A percentile compares a stretch with the other conserved stretches of the same genome.
Conservation (phyloP, 495 filamentous ascomycete species). For the Chaetomium fimeti region DNA sequence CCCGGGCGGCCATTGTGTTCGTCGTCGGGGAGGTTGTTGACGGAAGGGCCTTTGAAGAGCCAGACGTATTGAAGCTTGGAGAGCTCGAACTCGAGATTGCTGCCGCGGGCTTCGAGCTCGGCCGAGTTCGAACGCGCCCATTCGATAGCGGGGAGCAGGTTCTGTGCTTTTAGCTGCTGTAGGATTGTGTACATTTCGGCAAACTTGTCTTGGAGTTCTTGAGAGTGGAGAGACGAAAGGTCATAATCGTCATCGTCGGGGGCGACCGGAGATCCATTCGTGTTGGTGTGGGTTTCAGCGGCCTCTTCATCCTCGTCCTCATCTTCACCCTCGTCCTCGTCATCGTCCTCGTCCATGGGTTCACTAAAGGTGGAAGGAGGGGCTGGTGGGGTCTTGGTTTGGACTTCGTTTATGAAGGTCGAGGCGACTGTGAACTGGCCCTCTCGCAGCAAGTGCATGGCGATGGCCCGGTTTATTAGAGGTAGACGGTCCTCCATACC, state of each 20-base stretch:
- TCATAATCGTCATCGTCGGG: slow-evolving; percentile 38
- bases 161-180: slow-evolving; percentile 65
- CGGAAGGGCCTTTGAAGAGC: slow-evolving; percentile 60
- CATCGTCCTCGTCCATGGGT: slow-evolving; percentile 37
- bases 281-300: slow-evolving; percentile 20
- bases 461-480: slow-evolving; percentile 87
- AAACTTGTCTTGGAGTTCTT: slow-evolving; percentile 74
- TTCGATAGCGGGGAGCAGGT: slow-evolving; percentile 77
- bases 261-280: slow-evolving; percentile 14
- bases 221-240: slow-evolving; percentile 59
- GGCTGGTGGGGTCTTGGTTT: slow-evolving; percentile 27
- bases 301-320: slow-evolving; percentile 35
- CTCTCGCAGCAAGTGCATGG: slow-evolving; percentile 93
- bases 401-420: slow-evolving; percentile 70
- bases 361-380: slow-evolving; percentile 23
- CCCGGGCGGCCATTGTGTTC: slow-evolving; percentile 40
- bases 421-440: slow-evolving; percentile 86
- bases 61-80: slow-evolving; percentile 81
- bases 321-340: slow-evolving; percentile 29
- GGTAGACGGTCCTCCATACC: slow-evolving; percentile 70
- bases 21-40: slow-evolving; percentile 49
- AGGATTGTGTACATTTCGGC: slow-evolving; percentile 88
- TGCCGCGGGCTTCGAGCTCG: slow-evolving; percentile 75
- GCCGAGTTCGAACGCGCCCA: slow-evolving; percentile 74
- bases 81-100: slow-evolving; percentile 93